Evolutionary conservation across 805 yeast genomes (phyloP).

Genomic region (Maudiozyma bulderi): DNA sequence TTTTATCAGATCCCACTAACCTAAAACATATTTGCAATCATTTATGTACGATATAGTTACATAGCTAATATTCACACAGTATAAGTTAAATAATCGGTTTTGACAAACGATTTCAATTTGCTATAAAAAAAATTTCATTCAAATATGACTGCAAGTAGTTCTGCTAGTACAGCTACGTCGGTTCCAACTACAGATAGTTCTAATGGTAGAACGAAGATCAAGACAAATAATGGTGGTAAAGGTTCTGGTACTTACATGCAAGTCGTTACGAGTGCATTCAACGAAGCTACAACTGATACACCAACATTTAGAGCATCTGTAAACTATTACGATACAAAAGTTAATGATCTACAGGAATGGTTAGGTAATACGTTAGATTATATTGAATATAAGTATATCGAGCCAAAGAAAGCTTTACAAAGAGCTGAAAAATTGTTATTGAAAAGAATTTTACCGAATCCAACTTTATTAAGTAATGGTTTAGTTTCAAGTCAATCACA

Average conservation of each 20-base stretch:
- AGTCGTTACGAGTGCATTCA: slow-evolving; percentile 11
- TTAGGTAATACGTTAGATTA: slow-evolving; percentile 36
- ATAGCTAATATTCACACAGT: too few species aligned
- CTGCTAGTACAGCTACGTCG: not conserved
- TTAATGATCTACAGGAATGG: slow-evolving; percentile 59
- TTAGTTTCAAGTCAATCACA: slow-evolving; percentile 61
- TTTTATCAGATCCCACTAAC: too few species aligned
- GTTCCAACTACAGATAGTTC: not conserved
- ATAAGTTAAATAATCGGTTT: too few species aligned
- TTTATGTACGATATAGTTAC: too few species aligned
- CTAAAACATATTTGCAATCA: too few species aligned
- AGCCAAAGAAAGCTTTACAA: slow-evolving; percentile 38
- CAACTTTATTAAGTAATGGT: slow-evolving; percentile 46
- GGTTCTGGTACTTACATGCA: slow-evolving; percentile 1
- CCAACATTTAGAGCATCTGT: slow-evolving; percentile 81
- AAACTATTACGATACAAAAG: slow-evolving; percentile 50
- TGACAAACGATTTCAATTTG: too few species aligned
- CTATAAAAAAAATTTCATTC: too few species aligned
- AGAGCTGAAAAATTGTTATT: slow-evolving; percentile 35
- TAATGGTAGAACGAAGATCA: not conserved
- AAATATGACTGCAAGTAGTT: not conserved
- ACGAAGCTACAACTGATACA: slow-evolving; percentile 31
- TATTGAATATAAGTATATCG: slow-evolving; percentile 34
- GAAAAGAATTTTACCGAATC: slow-evolving; percentile 36
- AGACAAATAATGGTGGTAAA: not conserved